phyloP scores from a whole-genome alignment of 345 rosid genomes.

The Salix caprea region DNA sequence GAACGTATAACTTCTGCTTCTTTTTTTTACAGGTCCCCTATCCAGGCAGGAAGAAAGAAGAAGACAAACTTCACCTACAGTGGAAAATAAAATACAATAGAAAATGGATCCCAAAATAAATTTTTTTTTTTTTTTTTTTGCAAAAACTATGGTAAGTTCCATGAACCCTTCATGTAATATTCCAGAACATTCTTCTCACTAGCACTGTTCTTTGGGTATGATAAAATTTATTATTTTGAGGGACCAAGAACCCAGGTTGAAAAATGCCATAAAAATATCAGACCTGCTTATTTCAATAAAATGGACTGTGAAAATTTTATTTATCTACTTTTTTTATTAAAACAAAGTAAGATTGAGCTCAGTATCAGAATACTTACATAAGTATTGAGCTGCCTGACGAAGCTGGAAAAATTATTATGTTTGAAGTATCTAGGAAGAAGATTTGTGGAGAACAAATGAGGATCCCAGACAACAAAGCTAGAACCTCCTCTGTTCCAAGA shows the following conservation, averaged over 20 bases:
- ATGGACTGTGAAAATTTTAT: not conserved
- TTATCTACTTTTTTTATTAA: not conserved
- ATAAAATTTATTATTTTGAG: not conserved
- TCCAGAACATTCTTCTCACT: slow-evolving; percentile 1
- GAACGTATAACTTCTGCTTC: not conserved
- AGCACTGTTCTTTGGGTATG: not conserved
- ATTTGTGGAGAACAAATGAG: slow-evolving; percentile 17
- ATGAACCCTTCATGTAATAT: not conserved
- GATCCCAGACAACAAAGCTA: slow-evolving; percentile 34
- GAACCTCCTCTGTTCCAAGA: slow-evolving; percentile 27
- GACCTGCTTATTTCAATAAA: not conserved
- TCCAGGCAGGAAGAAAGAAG: slow-evolving; percentile 1
- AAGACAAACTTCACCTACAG: not conserved
- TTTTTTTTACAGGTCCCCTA: slow-evolving; percentile 12
- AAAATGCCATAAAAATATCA: not conserved
- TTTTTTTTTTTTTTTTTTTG: not conserved
- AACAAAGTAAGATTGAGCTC: not conserved
- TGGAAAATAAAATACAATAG: not conserved
- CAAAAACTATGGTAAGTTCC: not conserved
- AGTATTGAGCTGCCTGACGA: slow-evolving; percentile 36
- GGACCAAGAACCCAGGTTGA: not conserved
- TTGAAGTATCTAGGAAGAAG: slow-evolving; percentile 30
- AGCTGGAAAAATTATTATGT: slow-evolving; percentile 33
- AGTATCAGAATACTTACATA: slow-evolving; percentile 18
- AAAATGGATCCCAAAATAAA: not conserved